Conservation (phyloP, 441 rosid species). For the Raphanus hybrid region DNA sequence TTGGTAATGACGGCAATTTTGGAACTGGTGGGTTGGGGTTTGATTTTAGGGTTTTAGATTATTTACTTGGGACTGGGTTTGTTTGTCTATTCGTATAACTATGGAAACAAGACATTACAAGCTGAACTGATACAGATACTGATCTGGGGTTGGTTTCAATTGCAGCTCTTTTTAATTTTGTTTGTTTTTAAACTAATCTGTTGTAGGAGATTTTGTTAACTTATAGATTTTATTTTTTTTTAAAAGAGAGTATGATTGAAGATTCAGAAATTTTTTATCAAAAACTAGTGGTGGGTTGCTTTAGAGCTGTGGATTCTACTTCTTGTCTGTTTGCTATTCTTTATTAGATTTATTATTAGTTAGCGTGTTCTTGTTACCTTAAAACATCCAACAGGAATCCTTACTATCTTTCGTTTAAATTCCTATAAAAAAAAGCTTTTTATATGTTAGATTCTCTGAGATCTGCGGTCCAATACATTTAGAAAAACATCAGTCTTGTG, state of each 20-base stretch:
- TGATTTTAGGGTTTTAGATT: too few relatives aligned
- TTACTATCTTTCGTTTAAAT: background rate
- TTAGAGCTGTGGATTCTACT: slow-evolving; percentile 45
- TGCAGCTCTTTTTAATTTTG: background rate
- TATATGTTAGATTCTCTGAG: background rate
- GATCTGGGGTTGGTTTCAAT: slow-evolving; percentile 10
- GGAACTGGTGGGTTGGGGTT: too few relatives aligned
- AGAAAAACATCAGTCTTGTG: background rate
- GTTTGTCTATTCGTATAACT: too few relatives aligned
- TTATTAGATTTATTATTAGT: slow-evolving; percentile 25
- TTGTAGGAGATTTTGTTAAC: slow-evolving; percentile 9
- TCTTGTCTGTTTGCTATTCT: slow-evolving; percentile 41
- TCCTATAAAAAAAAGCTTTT: background rate
- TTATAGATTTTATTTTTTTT: background rate
- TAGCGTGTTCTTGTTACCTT: slow-evolving; percentile 43
- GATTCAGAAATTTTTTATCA: slow-evolving; percentile 18
- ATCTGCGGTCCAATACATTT: background rate
- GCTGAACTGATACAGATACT: background rate
- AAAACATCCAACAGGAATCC: slow-evolving; percentile 23
- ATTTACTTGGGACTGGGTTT: too few relatives aligned
- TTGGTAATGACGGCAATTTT: too few relatives aligned
- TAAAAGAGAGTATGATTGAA: slow-evolving; percentile 9
- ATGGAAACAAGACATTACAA: background rate
- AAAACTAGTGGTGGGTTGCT: slow-evolving; percentile 6
- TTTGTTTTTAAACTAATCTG: background rate